Evolutionary conservation across 2,329 filamentous ascomycete species (phyloP), one percentile per base, ranked within the genome.

Genomic region (Colletotrichum melonis): DNA sequence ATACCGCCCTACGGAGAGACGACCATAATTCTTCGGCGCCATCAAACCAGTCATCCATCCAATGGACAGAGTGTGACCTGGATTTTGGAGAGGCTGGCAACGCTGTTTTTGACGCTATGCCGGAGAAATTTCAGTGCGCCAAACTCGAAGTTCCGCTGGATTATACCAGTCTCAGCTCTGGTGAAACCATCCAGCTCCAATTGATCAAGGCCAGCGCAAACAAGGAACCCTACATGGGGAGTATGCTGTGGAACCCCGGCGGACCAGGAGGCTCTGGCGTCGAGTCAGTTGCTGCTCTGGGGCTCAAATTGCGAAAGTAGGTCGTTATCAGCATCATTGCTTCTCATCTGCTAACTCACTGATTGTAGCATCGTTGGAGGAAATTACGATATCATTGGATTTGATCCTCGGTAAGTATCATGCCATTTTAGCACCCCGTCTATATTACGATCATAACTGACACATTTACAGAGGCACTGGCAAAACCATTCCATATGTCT

Each of bases 401-500:
- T 49, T 19, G 42, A 49, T 49, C 42, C 42, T 49, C 16, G 42
- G 42, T 49, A 19, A 49, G 42, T 8, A 49, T 49, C 3, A n/a
- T n/a, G 6, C 19, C 7, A 9, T 46, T 4, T 49, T 9, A 4
- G 7, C 19, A n/a, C 2, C 19, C 19, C 3, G 6, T n/a, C 1
- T n/a, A 4, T 0, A 11, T 19, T 8, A 9, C 2, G 3, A 19
- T n/a, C 1, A 6, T 49, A 2, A 1, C 19, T 49, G 5, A 49
- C 42, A n/a, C 6, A 8, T n/a, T 19, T 1, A 4, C 42, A 49
- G 42, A 49, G 42, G 42, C 42, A 49, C 42, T 49, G 42, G 42
- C 7, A 49, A 49, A 49, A 49, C 42, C 3, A 49, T 49, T n/a
- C 42, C 42, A 49, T 49, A 49, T 7, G 19, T 49, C 42, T 49